Base-by-base conservation (phyloP, 2,329 filamentous ascomycete species). In the Sporothrix schenckii region DNA sequence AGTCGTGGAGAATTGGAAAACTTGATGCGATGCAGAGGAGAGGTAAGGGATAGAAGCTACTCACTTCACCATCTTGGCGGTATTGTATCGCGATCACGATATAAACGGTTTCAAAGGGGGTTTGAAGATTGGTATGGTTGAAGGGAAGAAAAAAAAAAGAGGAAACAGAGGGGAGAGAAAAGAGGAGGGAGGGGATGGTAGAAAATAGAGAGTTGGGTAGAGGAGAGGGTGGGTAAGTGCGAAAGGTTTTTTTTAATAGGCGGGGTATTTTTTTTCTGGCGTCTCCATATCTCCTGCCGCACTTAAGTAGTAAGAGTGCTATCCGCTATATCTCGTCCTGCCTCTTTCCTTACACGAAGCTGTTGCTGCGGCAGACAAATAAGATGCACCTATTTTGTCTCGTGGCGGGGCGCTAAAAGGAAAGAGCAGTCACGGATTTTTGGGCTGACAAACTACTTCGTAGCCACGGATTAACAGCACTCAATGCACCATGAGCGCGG, bases 41-140 rank as follows among this genome's bases (percentile, higher is more conserved):
- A 21, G 34, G 27, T 4, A 30, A 14, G 24, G 66, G 21, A 49
- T 41, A 66, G 21, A 66, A 56, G 65, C 10, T 50, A 94, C 94
- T 91, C 91, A 97, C 94, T 98, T 97, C 84, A 99, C 95, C 95
- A 99, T 99, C 83, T 93, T 97, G 91, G 86, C 93, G 92, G 93
- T 92, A 82, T 88, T 91, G 83, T 75, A 74, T 54, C 74, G 74
- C 76, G 75, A 76, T 76, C 74, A 70, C 69, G 69, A 68, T 50
- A 66, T 63, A 66, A 39, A 58, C 16, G 61, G 54, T 44, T 60
- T 24, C 74, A 76, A 77, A 74, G 56, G 41, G 61, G 61, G 21
- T n/a, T 50, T 54, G 19, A 53, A 34, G 68, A 53, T 70, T 69
- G 63, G 70, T 73, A 72, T 66, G 63, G 65, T 65, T 65, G 68